These are phyloP conservation scores for Leccinum boreale DNA, from an alignment of 768 basidiomycete species.

Conservation along the genomic window DNA sequence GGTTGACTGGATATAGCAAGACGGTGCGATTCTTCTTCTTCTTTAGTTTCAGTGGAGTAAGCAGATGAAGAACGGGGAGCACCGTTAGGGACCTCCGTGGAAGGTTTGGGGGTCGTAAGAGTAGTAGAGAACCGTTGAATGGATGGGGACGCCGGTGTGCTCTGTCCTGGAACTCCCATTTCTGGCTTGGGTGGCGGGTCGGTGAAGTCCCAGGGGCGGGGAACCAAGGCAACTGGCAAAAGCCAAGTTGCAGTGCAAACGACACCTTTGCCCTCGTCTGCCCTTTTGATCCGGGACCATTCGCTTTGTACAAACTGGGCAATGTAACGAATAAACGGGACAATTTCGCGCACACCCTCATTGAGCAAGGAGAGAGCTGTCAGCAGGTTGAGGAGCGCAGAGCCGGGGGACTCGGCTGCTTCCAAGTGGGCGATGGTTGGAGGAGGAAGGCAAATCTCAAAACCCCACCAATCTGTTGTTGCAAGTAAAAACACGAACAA, in stretches of 20 bases:
- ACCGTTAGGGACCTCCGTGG: conserved; percentile 18
- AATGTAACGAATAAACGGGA: conserved; percentile 83
- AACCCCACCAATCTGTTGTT: conserved; percentile 82
- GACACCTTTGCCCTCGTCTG: conserved; percentile 72
- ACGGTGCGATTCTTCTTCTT: conserved; percentile 22
- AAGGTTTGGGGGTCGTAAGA: conserved; percentile 28
- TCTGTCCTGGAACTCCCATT: conserved; percentile 9
- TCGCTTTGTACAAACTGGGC: conserved; percentile 77
- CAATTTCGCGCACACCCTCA: conserved; percentile 75
- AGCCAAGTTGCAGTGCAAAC: conserved; percentile 92
- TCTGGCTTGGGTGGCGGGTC: conserved; percentile 37
- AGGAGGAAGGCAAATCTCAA: conserved; percentile 74
- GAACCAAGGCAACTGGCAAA: conserved; percentile 75
- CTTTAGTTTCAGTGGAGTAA: conserved; percentile 29
- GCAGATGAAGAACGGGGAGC: conserved; percentile 27
- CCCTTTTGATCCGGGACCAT: conserved; percentile 57
- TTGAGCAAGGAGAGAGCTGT: conserved; percentile 67
- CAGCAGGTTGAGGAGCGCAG: conserved; percentile 66
- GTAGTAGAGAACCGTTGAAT: conserved; percentile 23
- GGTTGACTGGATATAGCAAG: conserved; percentile 27
- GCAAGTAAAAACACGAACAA: conserved; percentile 5
- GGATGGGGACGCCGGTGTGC: conserved; percentile 21
- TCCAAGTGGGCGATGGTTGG: conserved; percentile 60
- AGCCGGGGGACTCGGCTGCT: conserved; percentile 57
- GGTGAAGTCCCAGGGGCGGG: conserved; percentile 77